Conservation (phyloP, 108 stramenopile species). For the Bacterosira constricta region DNA sequence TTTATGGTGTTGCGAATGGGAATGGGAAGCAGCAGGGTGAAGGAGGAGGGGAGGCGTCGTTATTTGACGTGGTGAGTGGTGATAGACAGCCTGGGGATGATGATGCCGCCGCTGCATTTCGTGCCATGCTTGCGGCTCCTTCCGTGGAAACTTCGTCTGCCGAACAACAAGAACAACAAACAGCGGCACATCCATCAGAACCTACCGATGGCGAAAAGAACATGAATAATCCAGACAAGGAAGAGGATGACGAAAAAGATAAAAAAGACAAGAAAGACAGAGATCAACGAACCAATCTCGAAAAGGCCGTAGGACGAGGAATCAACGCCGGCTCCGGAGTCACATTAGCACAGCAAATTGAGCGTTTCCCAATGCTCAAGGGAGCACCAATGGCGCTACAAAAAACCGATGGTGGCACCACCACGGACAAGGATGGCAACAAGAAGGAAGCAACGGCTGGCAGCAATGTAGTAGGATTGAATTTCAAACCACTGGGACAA, state of each 20-base stretch:
- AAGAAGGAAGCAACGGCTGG: conserved; percentile 48
- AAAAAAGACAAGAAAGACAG: conserved; percentile 1
- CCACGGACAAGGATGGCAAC: background rate
- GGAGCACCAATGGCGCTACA: conserved; percentile 75
- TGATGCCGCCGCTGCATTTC: conserved; percentile 85
- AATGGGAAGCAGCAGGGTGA: background rate
- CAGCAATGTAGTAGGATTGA: conserved; percentile 55
- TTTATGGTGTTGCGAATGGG: conserved; percentile 12
- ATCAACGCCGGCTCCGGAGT: conserved; percentile 51
- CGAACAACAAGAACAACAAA: conserved; percentile 1
- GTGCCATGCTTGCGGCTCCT: conserved; percentile 64
- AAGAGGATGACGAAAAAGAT: conserved; percentile 5
- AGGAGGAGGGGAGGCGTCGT: background rate
- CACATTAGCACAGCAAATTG: conserved; percentile 74
- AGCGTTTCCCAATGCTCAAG: conserved; percentile 80
- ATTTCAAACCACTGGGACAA: conserved; percentile 80
- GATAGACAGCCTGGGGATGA: conserved; percentile 76
- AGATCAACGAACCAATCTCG: conserved; percentile 54
- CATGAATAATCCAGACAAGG: background rate
- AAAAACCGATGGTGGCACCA: conserved; percentile 11
- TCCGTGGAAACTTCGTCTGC: too few relatives aligned
- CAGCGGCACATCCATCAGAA: background rate
- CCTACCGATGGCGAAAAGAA: background rate
- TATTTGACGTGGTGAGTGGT: too few relatives aligned
- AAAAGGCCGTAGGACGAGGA: conserved; percentile 78